phyloP scores from a whole-genome alignment of 176 grass and related monocot species.

The Tillandsia fasciculata region DNA sequence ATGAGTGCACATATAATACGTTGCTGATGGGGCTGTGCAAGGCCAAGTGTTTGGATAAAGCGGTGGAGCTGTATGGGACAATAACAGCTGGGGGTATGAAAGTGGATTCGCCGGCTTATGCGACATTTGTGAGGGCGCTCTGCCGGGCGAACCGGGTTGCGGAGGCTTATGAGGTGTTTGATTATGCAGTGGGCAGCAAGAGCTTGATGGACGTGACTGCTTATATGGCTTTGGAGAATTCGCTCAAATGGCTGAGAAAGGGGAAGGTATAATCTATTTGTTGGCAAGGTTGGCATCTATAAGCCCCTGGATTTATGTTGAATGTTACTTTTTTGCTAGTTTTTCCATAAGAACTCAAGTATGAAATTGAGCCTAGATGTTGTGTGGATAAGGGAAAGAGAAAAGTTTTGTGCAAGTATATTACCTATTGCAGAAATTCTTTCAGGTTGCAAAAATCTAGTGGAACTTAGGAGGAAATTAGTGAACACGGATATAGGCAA shows the following conservation, averaged over 20 bases:
- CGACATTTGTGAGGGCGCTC: slow-evolving; percentile 45
- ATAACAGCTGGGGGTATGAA: slow-evolving; percentile 55
- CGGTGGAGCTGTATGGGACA: slow-evolving; percentile 42
- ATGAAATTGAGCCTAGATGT: background rate
- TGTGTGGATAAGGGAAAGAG: too few species aligned
- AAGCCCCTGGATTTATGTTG: background rate
- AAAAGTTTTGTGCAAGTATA: too few species aligned
- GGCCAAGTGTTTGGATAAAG: slow-evolving; percentile 61
- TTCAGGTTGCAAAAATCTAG: background rate
- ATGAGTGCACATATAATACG: slow-evolving; percentile 71
- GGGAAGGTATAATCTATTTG: slow-evolving; percentile 22
- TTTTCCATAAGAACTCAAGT: background rate
- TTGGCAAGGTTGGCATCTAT: background rate
- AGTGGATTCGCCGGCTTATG: slow-evolving; percentile 54
- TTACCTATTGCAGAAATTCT: background rate
- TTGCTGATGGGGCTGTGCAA: slow-evolving; percentile 84
- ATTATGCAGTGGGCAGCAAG: slow-evolving; percentile 63
- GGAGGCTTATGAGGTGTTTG: slow-evolving; percentile 61
- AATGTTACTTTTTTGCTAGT: background rate
- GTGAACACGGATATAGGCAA: too few species aligned
- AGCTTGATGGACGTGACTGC: slow-evolving; percentile 41
- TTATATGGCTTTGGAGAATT: slow-evolving; percentile 58
- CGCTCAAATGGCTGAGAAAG: slow-evolving; percentile 55
- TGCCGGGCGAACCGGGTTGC: slow-evolving; percentile 45
- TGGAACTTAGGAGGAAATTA: background rate